Conservation (phyloP, 140 eudicot genomes). For the Stevia rebaudiana region DNA sequence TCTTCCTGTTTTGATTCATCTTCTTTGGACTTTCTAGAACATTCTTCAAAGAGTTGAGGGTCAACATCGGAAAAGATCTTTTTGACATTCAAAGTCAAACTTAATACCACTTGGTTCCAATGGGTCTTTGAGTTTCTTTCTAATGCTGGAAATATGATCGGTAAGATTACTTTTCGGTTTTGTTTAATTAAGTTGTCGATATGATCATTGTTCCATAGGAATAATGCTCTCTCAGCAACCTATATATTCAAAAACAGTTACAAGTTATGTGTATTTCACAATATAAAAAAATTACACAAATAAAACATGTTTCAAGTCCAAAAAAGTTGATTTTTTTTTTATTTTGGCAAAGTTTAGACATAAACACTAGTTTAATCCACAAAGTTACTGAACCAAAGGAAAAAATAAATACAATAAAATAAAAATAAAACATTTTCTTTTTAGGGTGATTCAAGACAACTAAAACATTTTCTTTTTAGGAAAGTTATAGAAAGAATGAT, state of each 20-base stretch:
- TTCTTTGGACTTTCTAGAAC: conserved; percentile 57
- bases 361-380: neutral
- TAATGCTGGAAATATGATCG: conserved; percentile 60
- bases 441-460: neutral
- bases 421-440: neutral
- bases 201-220: conserved; percentile 72
- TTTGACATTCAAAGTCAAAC: conserved; percentile 54
- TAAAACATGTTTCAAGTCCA: neutral
- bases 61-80: conserved; percentile 57
- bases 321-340: neutral
- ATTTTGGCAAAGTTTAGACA: neutral
- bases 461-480: neutral
- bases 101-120: conserved; percentile 69
- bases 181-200: conserved; percentile 58
- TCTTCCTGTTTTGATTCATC: conserved; percentile 49
- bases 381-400: neutral
- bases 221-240: conserved; percentile 44
- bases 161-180: conserved; percentile 54
- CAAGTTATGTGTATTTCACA: neutral
- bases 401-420: no score
- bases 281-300: neutral
- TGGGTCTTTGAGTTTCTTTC: conserved; percentile 56
- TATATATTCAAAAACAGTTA: conserved; percentile 4
- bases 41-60: conserved; percentile 57
- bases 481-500: no score